Evolutionary conservation across 768 basidiomycete species (phyloP), one percentile per base, ranked within the genome.

Genomic region (Holtermanniella nyarrowii): DNA sequence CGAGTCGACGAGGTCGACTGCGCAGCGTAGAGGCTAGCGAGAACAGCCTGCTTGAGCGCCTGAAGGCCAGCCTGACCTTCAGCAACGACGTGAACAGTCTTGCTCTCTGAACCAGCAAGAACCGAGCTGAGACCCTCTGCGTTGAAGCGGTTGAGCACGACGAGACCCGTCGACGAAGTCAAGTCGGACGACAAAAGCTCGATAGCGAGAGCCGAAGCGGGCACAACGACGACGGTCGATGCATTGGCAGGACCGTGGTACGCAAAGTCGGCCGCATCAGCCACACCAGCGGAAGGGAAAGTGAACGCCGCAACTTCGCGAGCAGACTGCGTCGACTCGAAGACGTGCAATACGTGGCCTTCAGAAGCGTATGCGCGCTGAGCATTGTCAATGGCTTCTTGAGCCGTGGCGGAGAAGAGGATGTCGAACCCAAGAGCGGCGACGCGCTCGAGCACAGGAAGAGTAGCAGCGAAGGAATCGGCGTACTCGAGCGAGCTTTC

Each of bases 261-360:
- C 26, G 53, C 55, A 56, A 60, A 53, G 21, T 70, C 16, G 78
- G 2, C 82, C 20, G 69, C 57, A 0, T 69, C 61, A 21, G 73
- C 72, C 0, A 68, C 54, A 3, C 71, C 57, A 14, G 76, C 60
- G 1, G 77, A 49, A 7, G 76, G 76, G 23, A 71, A 60, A 31
- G 81, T 71, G 26, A 76, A 63, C 49, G 82, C 78, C 2, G 85
- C 81, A 26, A 79, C 74, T 72, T 97, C 89, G 22, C 93, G 82
- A 26, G 82, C 76, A 26, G 82, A 77, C 55, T 81, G 80, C 64
- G 86, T 78, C 60, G 93, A 86, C 71, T 97, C 90, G 65, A 97
- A 90, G 40, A 96, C 74, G 69, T 96, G 89, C 50, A 90, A 77
- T 51, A 86, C 82, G 70, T 93, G 49, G 20, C 54, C 61, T 26